Base-by-base conservation (phyloP, 306 rosid genomes). In the Lathyrus sativus region DNA sequence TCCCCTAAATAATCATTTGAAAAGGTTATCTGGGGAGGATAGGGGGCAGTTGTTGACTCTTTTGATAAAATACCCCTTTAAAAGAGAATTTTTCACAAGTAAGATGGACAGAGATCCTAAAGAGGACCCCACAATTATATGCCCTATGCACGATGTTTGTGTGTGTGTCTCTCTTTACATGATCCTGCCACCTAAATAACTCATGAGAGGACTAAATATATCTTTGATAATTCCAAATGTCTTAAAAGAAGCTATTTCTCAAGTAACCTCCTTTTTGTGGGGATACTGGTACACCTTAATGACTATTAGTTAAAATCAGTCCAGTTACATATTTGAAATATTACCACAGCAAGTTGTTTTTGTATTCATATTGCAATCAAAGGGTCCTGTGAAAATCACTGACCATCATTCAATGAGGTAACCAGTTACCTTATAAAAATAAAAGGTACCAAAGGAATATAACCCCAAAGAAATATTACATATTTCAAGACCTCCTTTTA, bases 371-470 rank as follows among this genome's bases (percentile, higher is more conserved):
- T 45, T 74, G 58, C 59, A 65, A 45, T 44, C 17, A 44, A 43
- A 42, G 28, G 46, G 49, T 38, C 55, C 28, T 13, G 10, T 44
- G 60, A 65, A 56, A 54, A 65, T 14, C 18, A 55, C 24, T 55
- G 67, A 75, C 62, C 37, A 38, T 31, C 43, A 28, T 26, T 46
- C 12, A 61, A 74, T n/a, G 22, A 67, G 3, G 26, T 15, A 33
- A 56, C 63, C 37, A n/a, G 39, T 55, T 5, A 5, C 22, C 51
- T 35, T 24, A 48, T 60, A 37, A 62, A 48, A 49, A 49, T 22
- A 44, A 43, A 75, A 29, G 60, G 35, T 44, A 43, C 67, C 56
- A 41, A 15, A 45, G 63, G 54, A 70, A 76, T 33, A 13, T 31
- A 35, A 35, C 18, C 44, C 12, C 28, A 7, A 41, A 31, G 17